phyloP scores from a whole-genome alignment of 2,329 filamentous ascomycete species.

The Paracoccidioides brasiliensis region DNA sequence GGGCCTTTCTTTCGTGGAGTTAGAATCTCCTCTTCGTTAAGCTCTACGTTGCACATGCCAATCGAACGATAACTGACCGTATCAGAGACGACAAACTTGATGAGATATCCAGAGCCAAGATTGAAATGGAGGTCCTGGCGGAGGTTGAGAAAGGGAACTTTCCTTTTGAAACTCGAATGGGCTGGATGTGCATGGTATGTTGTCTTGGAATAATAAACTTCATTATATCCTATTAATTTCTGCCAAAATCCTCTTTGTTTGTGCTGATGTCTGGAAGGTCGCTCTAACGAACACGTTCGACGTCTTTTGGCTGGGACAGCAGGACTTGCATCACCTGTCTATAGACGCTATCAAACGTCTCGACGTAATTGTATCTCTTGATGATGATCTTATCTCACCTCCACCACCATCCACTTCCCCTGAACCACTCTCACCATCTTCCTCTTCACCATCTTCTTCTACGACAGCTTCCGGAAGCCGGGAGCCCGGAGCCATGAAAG shows the following conservation, averaged over 20 bases:
- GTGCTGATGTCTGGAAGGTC: constrained; percentile 10
- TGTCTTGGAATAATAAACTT: not conserved
- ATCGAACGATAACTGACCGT: constrained; percentile 9
- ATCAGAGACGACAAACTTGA: constrained; percentile 6
- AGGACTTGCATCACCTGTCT: constrained; percentile 8
- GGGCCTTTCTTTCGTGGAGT: not conserved
- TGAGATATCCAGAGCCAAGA: constrained; percentile 13
- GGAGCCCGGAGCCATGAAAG: not conserved
- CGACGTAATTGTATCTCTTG: constrained; percentile 9
- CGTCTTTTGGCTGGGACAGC: constrained; percentile 14
- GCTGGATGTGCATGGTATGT: constrained; percentile 15
- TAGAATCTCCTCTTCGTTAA: constrained; percentile 7
- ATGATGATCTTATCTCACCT: constrained; percentile 1
- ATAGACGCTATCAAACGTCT: constrained; percentile 10
- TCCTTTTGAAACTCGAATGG: constrained; percentile 13
- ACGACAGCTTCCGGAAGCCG: no score
- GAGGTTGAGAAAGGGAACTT: constrained; percentile 13
- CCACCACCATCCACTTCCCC: constrained; percentile 1
- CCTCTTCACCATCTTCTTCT: not conserved
- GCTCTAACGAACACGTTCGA: constrained; percentile 15
- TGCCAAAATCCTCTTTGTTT: not conserved
- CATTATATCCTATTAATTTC: not conserved
- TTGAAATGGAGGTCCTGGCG: constrained; percentile 15
- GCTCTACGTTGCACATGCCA: constrained; percentile 16
- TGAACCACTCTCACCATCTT: constrained; percentile 1